phyloP scores from a whole-genome alignment of 768 basidiomycete species.

The Paxillus involutus region DNA sequence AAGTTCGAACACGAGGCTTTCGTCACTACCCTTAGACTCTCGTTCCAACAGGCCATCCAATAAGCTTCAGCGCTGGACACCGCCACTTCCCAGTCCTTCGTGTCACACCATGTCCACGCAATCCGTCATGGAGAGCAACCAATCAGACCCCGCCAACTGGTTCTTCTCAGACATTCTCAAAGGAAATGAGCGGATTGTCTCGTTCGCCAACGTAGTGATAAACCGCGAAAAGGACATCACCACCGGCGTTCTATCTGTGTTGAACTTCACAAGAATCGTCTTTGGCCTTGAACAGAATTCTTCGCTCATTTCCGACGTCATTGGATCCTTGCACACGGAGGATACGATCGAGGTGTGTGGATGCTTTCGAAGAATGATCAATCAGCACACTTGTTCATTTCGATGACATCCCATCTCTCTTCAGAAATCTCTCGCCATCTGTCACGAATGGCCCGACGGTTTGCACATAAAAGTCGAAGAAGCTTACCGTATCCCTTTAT shows the following conservation, averaged over 20 bases:
- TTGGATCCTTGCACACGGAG: conserved; percentile 11
- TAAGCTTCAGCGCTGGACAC: too few species aligned
- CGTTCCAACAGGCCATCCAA: too few species aligned
- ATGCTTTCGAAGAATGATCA: neutral
- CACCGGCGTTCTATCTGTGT: conserved; percentile 54
- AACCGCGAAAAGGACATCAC: conserved; percentile 29
- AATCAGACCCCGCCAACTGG: too few species aligned
- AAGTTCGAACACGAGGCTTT: too few species aligned
- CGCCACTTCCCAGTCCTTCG: too few species aligned
- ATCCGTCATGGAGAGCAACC: too few species aligned
- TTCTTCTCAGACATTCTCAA: conserved; percentile 15
- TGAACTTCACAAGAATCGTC: conserved; percentile 56
- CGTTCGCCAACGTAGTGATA: conserved; percentile 44
- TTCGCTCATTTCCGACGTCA: conserved; percentile 9
- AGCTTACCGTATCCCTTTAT: conserved; percentile 45
- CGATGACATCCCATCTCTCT: neutral
- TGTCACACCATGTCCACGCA: too few species aligned
- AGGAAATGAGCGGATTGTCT: conserved; percentile 38
- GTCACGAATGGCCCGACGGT: conserved; percentile 44
- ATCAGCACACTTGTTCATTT: neutral
- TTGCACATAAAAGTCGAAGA: conserved; percentile 52
- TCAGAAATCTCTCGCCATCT: conserved; percentile 53
- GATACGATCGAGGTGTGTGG: conserved; percentile 19
- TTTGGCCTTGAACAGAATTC: conserved; percentile 24
- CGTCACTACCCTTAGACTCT: too few species aligned